Base-by-base conservation (phyloP, 805 yeast species). In the Spathaspora girioi region DNA sequence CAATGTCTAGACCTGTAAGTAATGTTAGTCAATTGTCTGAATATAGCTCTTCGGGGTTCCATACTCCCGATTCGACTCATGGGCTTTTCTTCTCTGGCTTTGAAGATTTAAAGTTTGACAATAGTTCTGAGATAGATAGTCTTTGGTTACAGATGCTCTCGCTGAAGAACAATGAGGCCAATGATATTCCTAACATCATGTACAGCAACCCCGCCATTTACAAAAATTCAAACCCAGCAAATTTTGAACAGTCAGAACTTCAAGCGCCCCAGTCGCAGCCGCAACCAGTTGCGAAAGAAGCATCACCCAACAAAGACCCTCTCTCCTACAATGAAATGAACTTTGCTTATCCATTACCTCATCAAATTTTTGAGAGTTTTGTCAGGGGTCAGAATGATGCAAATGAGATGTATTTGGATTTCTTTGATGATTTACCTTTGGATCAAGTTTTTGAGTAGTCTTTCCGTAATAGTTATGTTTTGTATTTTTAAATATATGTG, bases 121-220 rank as follows among this genome's bases (percentile, higher is more conserved):
- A 58, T 18, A 57, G 58, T 41, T 55, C 56, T 4, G 68, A 66
- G 45, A 60, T 67, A 14, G 71, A 68, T 50, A 55, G 58, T 26
- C 49, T 64, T 19, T 68, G 72, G 72, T 55, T 59, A 41, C 71
- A 63, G 43, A 59, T 67, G 56, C 57, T 65, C 8, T 52, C 59
- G 19, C 55, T 58, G 59, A 66, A 64, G 42, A 47, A 38, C 15
- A 31, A 17, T 32, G 9, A 35, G 9, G 12, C 29, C 43, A 40
- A 40, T 23, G 44, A 23, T 18, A 35, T 35, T 15, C 40, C 40
- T 7, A 35, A 35, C 18, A 18, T n/a, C 3, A 35, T 35, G 40
- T 35, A n/a, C 40, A 35, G 40, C 40, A 35, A 35, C 14, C 40
- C 40, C 14, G 8, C n/a, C 35, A 10, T 14, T 31, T 11, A 31